Evolutionary conservation across 202 grass and related monocot genomes (phyloP).

Genomic region (Digitaria exilis): DNA sequence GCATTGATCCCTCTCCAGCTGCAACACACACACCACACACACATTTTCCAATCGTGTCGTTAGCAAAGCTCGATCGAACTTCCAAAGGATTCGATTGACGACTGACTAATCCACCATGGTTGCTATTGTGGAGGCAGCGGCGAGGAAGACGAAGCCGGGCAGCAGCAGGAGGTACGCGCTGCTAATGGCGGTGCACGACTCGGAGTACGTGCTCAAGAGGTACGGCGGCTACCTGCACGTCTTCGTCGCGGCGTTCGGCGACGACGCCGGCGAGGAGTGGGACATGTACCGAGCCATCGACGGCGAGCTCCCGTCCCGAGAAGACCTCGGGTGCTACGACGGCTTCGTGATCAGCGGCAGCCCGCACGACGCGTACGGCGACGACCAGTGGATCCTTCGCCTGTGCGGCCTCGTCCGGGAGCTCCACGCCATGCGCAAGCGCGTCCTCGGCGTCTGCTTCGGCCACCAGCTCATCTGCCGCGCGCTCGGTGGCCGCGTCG

Average conservation of each 20-base stretch:
- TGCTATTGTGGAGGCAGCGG: neutral
- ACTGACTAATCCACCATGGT: conserved; percentile 31
- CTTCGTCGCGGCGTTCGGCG: conserved; percentile 70
- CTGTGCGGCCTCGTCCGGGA: conserved; percentile 66
- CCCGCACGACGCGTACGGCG: conserved; percentile 67
- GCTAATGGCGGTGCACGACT: conserved; percentile 72
- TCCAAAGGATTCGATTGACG: neutral
- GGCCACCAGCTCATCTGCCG: conserved; percentile 92
- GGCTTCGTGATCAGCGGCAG: conserved; percentile 95
- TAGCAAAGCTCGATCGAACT: neutral
- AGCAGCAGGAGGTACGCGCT: conserved; percentile 69
- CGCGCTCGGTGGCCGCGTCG: conserved; percentile 66
- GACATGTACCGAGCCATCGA: conserved; percentile 74
- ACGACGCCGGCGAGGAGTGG: conserved; percentile 58
- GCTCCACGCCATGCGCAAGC: conserved; percentile 52
- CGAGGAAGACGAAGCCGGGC: neutral
- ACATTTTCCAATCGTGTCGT: conserved; percentile 19
- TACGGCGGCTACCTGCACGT: conserved; percentile 86
- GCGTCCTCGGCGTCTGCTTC: conserved; percentile 88
- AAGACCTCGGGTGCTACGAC: conserved; percentile 48
- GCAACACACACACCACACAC: neutral
- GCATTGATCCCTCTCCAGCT: neutral
- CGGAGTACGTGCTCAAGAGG: conserved; percentile 75
- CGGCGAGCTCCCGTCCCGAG: conserved; percentile 57
- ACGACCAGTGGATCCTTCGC: conserved; percentile 72